Percentiles rank a stretch among this genome's conserved stretches.
Evolutionary conservation across 2,329 filamentous ascomycete species (phyloP).

Genomic region (Pseudogymnoascus sp.): DNA sequence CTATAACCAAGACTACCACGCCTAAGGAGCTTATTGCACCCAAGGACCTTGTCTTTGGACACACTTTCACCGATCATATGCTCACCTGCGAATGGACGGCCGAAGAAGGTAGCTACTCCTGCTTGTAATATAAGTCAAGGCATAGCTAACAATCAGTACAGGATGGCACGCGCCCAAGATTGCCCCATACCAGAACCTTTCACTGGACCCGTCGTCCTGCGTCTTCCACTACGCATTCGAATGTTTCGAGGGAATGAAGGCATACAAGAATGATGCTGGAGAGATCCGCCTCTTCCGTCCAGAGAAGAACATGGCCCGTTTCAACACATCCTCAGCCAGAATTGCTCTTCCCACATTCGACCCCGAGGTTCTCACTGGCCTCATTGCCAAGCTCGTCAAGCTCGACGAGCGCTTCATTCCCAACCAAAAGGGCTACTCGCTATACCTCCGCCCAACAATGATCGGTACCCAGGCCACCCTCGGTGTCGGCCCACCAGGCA

Average conservation of each 20-base stretch:
- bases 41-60: constrained; percentile 82
- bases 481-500: constrained; percentile 85
- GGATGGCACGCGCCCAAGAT: constrained; percentile 79
- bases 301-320: constrained; percentile 88
- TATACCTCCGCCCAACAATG: constrained; percentile 93
- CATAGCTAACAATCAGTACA: neutral
- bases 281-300: constrained; percentile 84
- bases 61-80: constrained; percentile 98
- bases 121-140: neutral
- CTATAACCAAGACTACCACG: constrained; percentile 63
- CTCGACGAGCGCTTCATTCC: constrained; percentile 89
- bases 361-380: constrained; percentile 62
- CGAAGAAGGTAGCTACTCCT: constrained; percentile 42
- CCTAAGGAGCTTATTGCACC: constrained; percentile 70
- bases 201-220: constrained; percentile 89
- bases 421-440: constrained; percentile 75
- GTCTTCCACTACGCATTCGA: constrained; percentile 99
- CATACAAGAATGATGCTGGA: constrained; percentile 81
- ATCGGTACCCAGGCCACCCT: constrained; percentile 95
- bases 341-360: constrained; percentile 91
- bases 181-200: constrained; percentile 92
- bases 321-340: constrained; percentile 85
- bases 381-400: constrained; percentile 73
- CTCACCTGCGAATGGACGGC: constrained; percentile 90
- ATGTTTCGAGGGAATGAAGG: constrained; percentile 99